Evolutionary conservation across 768 basidiomycete genomes (phyloP).

Genomic region (Boletus edulis): DNA sequence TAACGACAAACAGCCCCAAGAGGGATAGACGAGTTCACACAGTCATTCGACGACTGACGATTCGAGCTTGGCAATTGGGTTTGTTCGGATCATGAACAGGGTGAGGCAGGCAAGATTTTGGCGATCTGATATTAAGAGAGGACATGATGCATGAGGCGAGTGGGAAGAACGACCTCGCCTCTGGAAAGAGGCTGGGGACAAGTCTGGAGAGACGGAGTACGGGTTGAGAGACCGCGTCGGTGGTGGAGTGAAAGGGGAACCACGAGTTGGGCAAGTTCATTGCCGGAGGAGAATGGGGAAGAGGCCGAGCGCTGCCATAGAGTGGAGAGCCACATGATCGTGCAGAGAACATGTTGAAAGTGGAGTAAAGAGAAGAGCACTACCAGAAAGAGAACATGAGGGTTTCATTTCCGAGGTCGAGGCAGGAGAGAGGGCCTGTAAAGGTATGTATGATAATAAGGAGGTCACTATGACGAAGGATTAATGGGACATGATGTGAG

Average conservation of each 20-base stretch:
- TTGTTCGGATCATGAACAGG: constrained; percentile 29
- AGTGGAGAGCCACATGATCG: constrained; percentile 19
- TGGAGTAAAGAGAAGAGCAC: constrained; percentile 25
- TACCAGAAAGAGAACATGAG: constrained; percentile 33
- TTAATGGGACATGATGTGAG: constrained; percentile 7
- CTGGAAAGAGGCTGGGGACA: neutral
- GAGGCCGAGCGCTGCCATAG: constrained; percentile 20
- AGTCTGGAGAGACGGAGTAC: neutral
- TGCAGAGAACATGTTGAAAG: constrained; percentile 29
- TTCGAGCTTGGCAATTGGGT: constrained; percentile 14
- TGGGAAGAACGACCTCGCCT: constrained; percentile 1
- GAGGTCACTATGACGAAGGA: constrained; percentile 24
- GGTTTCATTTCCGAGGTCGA: constrained; percentile 35
- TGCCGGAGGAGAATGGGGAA: constrained; percentile 20
- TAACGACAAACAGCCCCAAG: constrained; percentile 5
- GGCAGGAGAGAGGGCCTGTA: constrained; percentile 18
- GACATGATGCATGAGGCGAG: constrained; percentile 30
- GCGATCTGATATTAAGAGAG: constrained; percentile 32
- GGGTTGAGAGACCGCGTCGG: constrained; percentile 3
- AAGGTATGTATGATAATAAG: constrained; percentile 20
- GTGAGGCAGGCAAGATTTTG: constrained; percentile 25
- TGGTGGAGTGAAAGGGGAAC: constrained; percentile 1
- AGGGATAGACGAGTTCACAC: constrained; percentile 18
- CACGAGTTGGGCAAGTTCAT: constrained; percentile 16
- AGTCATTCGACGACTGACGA: constrained; percentile 18